Evolutionary conservation across 1,284 basidiomycete species (phyloP).

Genomic region (Moesziomyces aphidis): DNA sequence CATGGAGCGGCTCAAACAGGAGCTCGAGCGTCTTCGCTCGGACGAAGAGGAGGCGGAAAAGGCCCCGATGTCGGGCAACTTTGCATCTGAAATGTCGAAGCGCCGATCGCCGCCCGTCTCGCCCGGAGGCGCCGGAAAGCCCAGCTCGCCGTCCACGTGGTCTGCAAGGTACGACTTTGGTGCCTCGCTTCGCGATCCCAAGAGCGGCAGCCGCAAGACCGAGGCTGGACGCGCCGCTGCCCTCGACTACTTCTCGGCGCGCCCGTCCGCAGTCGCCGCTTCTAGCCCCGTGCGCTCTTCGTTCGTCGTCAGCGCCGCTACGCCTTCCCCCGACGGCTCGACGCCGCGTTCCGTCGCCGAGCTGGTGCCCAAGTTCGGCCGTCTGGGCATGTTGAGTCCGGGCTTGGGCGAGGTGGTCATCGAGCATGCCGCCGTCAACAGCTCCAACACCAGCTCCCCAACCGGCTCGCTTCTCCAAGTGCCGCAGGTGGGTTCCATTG

Average conservation of each 20-base stretch:
- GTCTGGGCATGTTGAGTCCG: constrained; percentile 59
- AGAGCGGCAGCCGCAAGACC: constrained; percentile 55
- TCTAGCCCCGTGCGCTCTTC: constrained; percentile 34
- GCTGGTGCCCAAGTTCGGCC: constrained; percentile 46
- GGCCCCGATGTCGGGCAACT: constrained; percentile 32
- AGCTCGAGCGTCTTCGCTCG: constrained; percentile 70
- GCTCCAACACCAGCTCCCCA: constrained; percentile 35
- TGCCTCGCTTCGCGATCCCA: constrained; percentile 69
- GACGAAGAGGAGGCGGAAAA: constrained; percentile 69
- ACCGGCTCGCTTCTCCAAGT: constrained; percentile 38
- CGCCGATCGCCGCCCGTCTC: constrained; percentile 57
- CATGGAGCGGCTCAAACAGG: constrained; percentile 70
- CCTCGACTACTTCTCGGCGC: constrained; percentile 62
- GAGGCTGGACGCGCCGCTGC: constrained; percentile 58
- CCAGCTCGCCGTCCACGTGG: constrained; percentile 55
- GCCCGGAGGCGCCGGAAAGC: constrained; percentile 65
- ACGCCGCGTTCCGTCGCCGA: constrained; percentile 42
- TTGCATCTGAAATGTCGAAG: constrained; percentile 41
- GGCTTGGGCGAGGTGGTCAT: constrained; percentile 52
- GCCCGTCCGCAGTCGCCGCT: constrained; percentile 22
- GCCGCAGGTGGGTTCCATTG: constrained; percentile 15
- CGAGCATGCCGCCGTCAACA: constrained; percentile 43
- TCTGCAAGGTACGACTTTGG: constrained; percentile 71
- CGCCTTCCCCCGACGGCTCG: constrained; percentile 45
- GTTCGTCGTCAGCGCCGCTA: constrained; percentile 43